Conservation (phyloP, 2,329 filamentous ascomycete genomes). For the Ceratocystis variospora region DNA sequence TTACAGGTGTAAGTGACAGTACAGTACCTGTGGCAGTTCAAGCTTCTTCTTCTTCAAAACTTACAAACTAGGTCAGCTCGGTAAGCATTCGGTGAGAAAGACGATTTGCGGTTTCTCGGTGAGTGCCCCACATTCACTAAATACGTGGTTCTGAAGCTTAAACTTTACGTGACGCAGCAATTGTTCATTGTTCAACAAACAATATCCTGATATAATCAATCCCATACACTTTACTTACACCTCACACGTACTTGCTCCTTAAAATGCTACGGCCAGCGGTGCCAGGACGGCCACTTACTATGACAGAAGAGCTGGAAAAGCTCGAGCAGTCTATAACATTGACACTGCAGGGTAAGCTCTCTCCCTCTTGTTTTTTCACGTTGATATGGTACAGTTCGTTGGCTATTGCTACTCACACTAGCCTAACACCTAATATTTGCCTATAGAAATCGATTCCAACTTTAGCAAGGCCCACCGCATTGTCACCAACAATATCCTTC, state of each 20-base stretch:
- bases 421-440: background rate
- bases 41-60: no score
- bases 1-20: no score
- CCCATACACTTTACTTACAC: background rate
- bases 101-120: background rate
- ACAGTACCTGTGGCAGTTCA: no score
- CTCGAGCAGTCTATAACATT: conserved; percentile 94
- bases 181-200: background rate
- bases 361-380: background rate
- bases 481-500: conserved; percentile 83
- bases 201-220: background rate
- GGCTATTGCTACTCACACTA: background rate
- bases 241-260: background rate
- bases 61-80: background rate
- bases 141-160: background rate
- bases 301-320: conserved; percentile 91
- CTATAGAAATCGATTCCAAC: conserved; percentile 88
- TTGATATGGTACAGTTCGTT: background rate
- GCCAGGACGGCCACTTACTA: conserved; percentile 48
- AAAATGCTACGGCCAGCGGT: conserved; percentile 37
- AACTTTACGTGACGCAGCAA: background rate
- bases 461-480: conserved; percentile 95
- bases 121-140: background rate
- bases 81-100: background rate
- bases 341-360: conserved; percentile 63